Conservation (phyloP, 2,329 filamentous ascomycete species). For the Scopulariopsis brevicaulis region DNA sequence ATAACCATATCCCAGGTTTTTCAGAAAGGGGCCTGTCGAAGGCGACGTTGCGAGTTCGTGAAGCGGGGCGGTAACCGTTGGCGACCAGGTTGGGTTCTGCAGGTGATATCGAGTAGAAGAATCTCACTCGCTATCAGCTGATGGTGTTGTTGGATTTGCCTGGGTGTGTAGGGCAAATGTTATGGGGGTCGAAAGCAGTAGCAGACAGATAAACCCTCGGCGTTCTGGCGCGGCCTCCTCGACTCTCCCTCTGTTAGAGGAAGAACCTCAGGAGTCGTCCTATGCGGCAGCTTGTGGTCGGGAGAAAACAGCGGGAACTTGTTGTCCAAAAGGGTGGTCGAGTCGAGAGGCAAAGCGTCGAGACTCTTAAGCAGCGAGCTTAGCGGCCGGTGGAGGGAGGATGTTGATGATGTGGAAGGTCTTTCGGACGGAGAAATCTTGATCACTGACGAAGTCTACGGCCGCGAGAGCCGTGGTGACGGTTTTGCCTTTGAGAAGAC, state of each 20-base stretch:
- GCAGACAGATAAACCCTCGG: slow-evolving; percentile 81
- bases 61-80: slow-evolving; percentile 2
- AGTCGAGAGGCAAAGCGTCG: slow-evolving; percentile 38
- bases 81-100: background rate
- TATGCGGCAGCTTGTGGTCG: slow-evolving; percentile 97
- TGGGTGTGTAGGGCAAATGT: slow-evolving; percentile 30
- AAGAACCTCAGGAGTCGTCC: slow-evolving; percentile 96
- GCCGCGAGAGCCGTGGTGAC: slow-evolving; percentile 51
- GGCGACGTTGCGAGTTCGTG: background rate
- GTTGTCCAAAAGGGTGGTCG: slow-evolving; percentile 28
- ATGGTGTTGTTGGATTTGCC: background rate
- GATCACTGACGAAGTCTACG: slow-evolving; percentile 51
- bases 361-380: slow-evolving; percentile 36
- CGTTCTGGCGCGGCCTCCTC: slow-evolving; percentile 93
- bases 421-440: slow-evolving; percentile 59
- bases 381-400: slow-evolving; percentile 43
- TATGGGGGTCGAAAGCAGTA: slow-evolving; percentile 96
- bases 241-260: slow-evolving; percentile 99
- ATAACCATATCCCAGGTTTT: slow-evolving; percentile 48
- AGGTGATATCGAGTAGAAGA: background rate
- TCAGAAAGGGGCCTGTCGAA: slow-evolving; percentile 4
- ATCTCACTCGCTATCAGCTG: background rate
- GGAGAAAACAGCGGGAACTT: slow-evolving; percentile 43
- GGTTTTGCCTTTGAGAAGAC: slow-evolving; percentile 52
- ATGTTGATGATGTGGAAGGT: slow-evolving; percentile 57